Evolutionary conservation across 768 basidiomycete genomes (phyloP).

Genomic region (Boletus huronensis): DNA sequence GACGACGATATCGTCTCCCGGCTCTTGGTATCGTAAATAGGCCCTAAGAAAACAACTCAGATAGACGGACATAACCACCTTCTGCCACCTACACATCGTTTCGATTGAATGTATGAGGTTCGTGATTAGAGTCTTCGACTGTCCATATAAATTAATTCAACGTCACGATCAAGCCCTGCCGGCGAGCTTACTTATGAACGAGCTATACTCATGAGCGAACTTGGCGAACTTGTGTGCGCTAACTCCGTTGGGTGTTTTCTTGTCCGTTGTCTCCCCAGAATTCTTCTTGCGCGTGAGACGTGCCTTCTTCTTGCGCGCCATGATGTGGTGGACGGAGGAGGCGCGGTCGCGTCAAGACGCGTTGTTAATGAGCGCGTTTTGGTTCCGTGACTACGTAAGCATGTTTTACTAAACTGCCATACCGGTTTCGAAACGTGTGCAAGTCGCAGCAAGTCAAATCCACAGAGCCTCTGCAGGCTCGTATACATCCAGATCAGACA

Average conservation of each 20-base stretch:
- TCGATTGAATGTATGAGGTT: slow-evolving; percentile 23
- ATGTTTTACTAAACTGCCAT: slow-evolving; percentile 4
- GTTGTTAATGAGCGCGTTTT: slow-evolving; percentile 27
- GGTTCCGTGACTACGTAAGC: slow-evolving; percentile 21
- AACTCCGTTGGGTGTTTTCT: slow-evolving; percentile 1
- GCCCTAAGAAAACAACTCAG: slow-evolving; percentile 24
- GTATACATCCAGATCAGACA: slow-evolving; percentile 4
- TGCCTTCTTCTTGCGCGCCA: slow-evolving; percentile 24
- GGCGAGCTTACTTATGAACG: slow-evolving; percentile 18
- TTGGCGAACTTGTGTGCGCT: slow-evolving; percentile 12
- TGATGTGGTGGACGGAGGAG: slow-evolving; percentile 7
- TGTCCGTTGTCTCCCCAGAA: not conserved
- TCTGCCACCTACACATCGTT: slow-evolving; percentile 34
- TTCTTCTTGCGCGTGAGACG: slow-evolving; percentile 21
- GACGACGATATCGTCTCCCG: slow-evolving; percentile 4
- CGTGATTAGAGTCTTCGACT: slow-evolving; percentile 17
- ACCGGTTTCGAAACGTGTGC: slow-evolving; percentile 12
- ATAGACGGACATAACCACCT: not conserved
- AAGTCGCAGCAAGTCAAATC: not conserved
- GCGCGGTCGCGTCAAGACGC: slow-evolving; percentile 25
- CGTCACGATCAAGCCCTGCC: not conserved
- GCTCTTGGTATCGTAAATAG: slow-evolving; percentile 26
- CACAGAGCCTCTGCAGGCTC: not conserved
- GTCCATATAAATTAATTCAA: not conserved
- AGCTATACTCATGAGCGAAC: slow-evolving; percentile 1